These are phyloP conservation scores for Phytophthora pseudosyringae DNA, from an alignment of 352 stramenopile species.

Conservation along the genomic window DNA sequence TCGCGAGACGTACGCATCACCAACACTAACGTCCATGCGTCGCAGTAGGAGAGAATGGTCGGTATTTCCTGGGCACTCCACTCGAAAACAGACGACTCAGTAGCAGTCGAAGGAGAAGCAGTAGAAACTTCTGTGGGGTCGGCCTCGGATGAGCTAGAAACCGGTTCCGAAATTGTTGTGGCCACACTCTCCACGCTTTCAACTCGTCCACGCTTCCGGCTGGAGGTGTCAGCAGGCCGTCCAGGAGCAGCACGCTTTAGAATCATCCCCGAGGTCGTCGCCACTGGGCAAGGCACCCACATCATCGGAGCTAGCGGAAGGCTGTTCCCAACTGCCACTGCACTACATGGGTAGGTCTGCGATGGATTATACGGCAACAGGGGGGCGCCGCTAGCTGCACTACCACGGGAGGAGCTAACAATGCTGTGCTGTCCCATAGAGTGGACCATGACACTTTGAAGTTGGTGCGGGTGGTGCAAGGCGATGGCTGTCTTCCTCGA, in stretches of 20 bases:
- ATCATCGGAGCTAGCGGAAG: constrained; percentile 44
- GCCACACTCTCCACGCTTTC: constrained; percentile 19
- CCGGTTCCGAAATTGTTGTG: constrained; percentile 14
- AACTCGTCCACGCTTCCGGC: constrained; percentile 25
- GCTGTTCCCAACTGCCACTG: constrained; percentile 7
- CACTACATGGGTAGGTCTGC: constrained; percentile 30
- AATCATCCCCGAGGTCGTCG: constrained; percentile 26
- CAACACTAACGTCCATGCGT: constrained; percentile 54
- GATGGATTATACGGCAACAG: constrained; percentile 37
- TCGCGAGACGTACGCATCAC: constrained; percentile 47
- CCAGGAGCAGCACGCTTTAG: constrained; percentile 25
- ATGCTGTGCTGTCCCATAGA: constrained; percentile 13
- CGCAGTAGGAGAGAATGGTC: constrained; percentile 50
- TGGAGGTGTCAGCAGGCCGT: constrained; percentile 9
- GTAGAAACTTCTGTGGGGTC: constrained; percentile 1
- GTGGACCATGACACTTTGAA: constrained; percentile 17
- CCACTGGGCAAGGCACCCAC: constrained; percentile 48
- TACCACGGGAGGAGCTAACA: background rate
- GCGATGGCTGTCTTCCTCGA: constrained; percentile 17
- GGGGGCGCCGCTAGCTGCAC: background rate
- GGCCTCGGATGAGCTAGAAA: constrained; percentile 9
- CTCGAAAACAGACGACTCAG: constrained; percentile 27
- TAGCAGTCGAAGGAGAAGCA: background rate
- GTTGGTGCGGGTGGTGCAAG: constrained; percentile 21
- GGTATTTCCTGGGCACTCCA: constrained; percentile 54